Percentiles rank a stretch among this genome's conserved stretches.
phyloP scores from a whole-genome alignment of 192 early-diverging fungal genomes.

The Podila verticillata region DNA sequence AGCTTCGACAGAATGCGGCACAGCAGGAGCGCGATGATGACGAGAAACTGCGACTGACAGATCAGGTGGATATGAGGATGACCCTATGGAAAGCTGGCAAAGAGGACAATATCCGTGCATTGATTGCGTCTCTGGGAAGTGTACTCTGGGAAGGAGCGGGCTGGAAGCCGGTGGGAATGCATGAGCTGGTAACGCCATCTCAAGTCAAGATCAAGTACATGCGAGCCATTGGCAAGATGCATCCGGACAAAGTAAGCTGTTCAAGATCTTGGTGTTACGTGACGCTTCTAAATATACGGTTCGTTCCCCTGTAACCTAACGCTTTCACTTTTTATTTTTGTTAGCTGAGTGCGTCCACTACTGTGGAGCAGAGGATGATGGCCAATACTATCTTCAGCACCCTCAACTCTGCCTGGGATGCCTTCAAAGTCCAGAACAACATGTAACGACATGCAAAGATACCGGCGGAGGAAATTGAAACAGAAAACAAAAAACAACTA shows the following conservation, averaged over 20 bases:
- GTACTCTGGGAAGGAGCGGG: slow-evolving; percentile 81
- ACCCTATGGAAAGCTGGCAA: slow-evolving; percentile 86
- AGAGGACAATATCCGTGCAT: slow-evolving; percentile 89
- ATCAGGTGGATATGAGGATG: slow-evolving; percentile 82
- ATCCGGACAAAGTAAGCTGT: slow-evolving; percentile 89
- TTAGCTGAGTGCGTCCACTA: slow-evolving; percentile 61
- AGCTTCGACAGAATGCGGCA: slow-evolving; percentile 78
- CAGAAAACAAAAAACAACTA: not conserved
- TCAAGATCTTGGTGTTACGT: not conserved
- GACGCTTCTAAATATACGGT: no score
- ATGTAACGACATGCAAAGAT: slow-evolving; percentile 49
- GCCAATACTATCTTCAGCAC: slow-evolving; percentile 88
- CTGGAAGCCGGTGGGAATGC: slow-evolving; percentile 82
- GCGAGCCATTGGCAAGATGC: slow-evolving; percentile 90
- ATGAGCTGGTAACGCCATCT: slow-evolving; percentile 83
- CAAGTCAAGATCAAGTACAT: slow-evolving; percentile 95
- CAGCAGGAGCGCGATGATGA: slow-evolving; percentile 80
- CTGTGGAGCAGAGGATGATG: slow-evolving; percentile 87
- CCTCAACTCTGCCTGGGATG: slow-evolving; percentile 96
- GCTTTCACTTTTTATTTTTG: not conserved
- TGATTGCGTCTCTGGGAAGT: slow-evolving; percentile 81
- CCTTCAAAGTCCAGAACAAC: slow-evolving; percentile 86
- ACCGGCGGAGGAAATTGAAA: not conserved
- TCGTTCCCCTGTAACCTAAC: not conserved
- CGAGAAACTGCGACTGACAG: slow-evolving; percentile 76